Evolutionary conservation across 352 stramenopile species (phyloP).

Genomic region (Globisporangium spiculum): DNA sequence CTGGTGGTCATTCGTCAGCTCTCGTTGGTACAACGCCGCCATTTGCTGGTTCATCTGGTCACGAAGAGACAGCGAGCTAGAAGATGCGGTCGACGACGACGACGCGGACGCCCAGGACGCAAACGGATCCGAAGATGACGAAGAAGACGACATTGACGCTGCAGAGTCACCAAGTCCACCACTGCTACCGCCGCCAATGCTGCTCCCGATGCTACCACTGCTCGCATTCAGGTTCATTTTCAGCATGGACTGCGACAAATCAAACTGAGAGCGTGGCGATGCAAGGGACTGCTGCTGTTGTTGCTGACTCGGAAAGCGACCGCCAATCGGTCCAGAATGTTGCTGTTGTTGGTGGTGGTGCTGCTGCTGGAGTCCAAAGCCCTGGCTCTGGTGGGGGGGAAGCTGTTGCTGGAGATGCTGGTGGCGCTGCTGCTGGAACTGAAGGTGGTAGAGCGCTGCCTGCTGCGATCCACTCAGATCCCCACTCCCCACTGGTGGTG

Average conservation of each 20-base stretch:
- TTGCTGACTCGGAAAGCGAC: constrained; percentile 14
- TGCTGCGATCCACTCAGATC: constrained; percentile 3
- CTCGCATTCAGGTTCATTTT: constrained; percentile 28
- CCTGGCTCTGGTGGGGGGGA: constrained; percentile 22
- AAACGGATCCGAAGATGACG: constrained; percentile 24
- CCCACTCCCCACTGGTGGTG: neutral
- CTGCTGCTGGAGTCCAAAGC: constrained; percentile 22
- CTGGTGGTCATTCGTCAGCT: constrained; percentile 24
- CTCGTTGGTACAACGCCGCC: constrained; percentile 58
- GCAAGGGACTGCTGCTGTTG: neutral
- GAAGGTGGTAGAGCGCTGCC: constrained; percentile 35
- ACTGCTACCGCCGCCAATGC: neutral
- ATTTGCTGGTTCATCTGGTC: constrained; percentile 83
- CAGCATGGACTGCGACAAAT: constrained; percentile 47
- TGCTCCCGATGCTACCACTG: constrained; percentile 3
- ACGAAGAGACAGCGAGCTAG: constrained; percentile 23
- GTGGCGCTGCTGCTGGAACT: constrained; percentile 44
- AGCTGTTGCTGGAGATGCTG: constrained; percentile 24
- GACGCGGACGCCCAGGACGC: constrained; percentile 11
- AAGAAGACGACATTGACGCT: constrained; percentile 8
- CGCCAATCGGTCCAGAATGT: neutral
- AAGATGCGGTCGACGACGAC: constrained; percentile 17
- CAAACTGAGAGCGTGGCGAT: constrained; percentile 21
- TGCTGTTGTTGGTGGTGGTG: neutral
- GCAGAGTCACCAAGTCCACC: constrained; percentile 18